These are phyloP conservation scores for Meyerozyma athensensis DNA, from an alignment of 1,139 yeast species.

Conservation along the genomic window DNA sequence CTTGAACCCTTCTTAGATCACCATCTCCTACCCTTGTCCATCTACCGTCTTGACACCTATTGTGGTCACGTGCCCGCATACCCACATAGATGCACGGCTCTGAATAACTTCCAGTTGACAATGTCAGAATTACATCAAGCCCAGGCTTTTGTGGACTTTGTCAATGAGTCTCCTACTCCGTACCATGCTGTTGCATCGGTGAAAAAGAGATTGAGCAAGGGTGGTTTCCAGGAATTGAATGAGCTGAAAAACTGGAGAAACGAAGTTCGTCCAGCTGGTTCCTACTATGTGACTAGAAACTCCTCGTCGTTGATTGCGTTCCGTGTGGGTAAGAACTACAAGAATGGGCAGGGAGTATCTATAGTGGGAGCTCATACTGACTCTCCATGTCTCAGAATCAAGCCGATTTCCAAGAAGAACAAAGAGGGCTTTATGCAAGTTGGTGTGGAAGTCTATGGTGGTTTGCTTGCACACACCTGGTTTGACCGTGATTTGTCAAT, in stretches of 20 bases:
- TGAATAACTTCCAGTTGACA: too few relatives aligned
- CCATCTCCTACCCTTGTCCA: too few relatives aligned
- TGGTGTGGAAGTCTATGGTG: slow-evolving; percentile 94
- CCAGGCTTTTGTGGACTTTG: slow-evolving; percentile 65
- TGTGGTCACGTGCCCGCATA: not conserved
- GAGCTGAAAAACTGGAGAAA: slow-evolving; percentile 55
- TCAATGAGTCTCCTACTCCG: slow-evolving; percentile 88
- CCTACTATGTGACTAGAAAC: slow-evolving; percentile 81
- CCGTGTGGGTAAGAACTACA: slow-evolving; percentile 68
- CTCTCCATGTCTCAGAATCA: slow-evolving; percentile 86
- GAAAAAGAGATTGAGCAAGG: slow-evolving; percentile 44
- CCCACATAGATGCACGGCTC: not conserved
- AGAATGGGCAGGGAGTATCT: slow-evolving; percentile 79
- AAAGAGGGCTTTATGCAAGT: slow-evolving; percentile 81
- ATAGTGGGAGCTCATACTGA: slow-evolving; percentile 95
- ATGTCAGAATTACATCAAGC: slow-evolving; percentile 31
- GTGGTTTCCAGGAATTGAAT: slow-evolving; percentile 70
- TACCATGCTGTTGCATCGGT: slow-evolving; percentile 83
- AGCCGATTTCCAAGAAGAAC: slow-evolving; percentile 76
- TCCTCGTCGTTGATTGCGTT: slow-evolving; percentile 87
- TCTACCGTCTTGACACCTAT: too few relatives aligned
- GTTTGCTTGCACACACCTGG: slow-evolving; percentile 90
- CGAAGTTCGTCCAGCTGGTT: too few relatives aligned
- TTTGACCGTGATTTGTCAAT: slow-evolving; percentile 89
- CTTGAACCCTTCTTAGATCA: too few relatives aligned